Evolutionary conservation across 208 protist genomes (phyloP).

Genomic region (Trypanosoma melophagium): DNA sequence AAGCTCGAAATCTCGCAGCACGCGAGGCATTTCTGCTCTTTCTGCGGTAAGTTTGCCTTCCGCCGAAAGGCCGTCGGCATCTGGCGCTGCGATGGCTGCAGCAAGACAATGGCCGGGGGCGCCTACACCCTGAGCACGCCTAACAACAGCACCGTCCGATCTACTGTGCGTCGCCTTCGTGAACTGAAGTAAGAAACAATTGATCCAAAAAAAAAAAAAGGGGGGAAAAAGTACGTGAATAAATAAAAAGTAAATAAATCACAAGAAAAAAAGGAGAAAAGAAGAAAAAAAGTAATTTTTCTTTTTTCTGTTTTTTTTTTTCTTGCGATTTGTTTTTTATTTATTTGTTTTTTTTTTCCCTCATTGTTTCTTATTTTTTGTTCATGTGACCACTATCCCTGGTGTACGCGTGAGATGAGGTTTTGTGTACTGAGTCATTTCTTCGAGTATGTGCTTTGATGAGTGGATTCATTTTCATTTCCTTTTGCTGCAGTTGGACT

Average conservation of each 20-base stretch:
- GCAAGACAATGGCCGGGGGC: conserved; percentile 97
- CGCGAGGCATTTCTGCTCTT: conserved; percentile 98
- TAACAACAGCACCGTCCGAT: conserved; percentile 97
- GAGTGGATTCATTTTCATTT: no score
- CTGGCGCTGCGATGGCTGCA: conserved; percentile 98
- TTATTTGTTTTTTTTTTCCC: conserved; percentile 11
- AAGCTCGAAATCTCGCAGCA: conserved; percentile 99
- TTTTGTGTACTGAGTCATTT: neutral
- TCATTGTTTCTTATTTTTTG: neutral
- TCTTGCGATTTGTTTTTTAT: conserved; percentile 19
- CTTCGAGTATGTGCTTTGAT: neutral
- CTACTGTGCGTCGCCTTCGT: conserved; percentile 97
- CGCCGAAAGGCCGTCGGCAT: conserved; percentile 97
- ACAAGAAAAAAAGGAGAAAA: neutral
- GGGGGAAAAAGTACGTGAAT: neutral
- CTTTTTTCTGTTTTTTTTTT: neutral
- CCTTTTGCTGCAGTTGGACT: no score
- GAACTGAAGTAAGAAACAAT: conserved; percentile 90
- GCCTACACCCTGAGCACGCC: conserved; percentile 95
- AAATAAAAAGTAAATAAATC: neutral
- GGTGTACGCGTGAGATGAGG: neutral
- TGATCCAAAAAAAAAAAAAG: no score
- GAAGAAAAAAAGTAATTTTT: neutral
- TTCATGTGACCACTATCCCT: neutral
- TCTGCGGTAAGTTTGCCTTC: conserved; percentile 98